These are phyloP conservation scores for Phytophthora uliginosa DNA, from an alignment of 352 stramenopile species.

Conservation along the genomic window DNA sequence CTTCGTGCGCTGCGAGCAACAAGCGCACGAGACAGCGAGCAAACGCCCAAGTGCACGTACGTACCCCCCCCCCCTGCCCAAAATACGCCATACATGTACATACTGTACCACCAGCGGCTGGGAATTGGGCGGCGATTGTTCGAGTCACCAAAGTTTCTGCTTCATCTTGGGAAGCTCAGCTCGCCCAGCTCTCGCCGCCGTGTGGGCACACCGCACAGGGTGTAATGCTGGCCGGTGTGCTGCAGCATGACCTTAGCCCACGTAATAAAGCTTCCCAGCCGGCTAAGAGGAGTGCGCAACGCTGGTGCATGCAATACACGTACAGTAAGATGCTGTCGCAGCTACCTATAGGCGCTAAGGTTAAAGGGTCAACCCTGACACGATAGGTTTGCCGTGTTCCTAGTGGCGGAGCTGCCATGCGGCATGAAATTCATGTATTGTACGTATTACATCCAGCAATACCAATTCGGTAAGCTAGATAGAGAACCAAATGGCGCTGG, in stretches of 20 bases:
- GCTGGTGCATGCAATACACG: no score
- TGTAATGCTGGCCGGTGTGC: constrained; percentile 16
- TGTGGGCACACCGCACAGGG: constrained; percentile 5
- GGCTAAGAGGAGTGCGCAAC: neutral
- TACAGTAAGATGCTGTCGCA: no score
- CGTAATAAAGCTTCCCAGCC: neutral
- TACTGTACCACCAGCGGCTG: constrained; percentile 8
- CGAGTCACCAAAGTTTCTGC: constrained; percentile 6
- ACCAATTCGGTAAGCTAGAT: neutral
- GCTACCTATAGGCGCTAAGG: no score
- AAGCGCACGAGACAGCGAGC: constrained; percentile 1
- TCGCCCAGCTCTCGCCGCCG: constrained; percentile 4
- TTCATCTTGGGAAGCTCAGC: constrained; percentile 28
- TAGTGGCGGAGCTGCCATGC: neutral
- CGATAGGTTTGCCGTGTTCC: neutral
- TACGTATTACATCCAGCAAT: neutral
- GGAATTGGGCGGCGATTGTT: constrained; percentile 10
- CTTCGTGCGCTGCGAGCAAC: constrained; percentile 1
- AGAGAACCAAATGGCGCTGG: neutral
- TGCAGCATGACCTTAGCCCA: constrained; percentile 2
- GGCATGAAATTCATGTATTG: neutral
- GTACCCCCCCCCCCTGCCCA: neutral
- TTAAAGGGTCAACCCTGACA: no score
- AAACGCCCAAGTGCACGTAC: constrained; percentile 4
- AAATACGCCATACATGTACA: neutral